A percentile compares a stretch with the other conserved stretches of the same genome.
These are phyloP conservation scores for Lasiodiplodia sp. DNA, from an alignment of 2,329 filamentous ascomycete genomes.

Conservation along the genomic window DNA sequence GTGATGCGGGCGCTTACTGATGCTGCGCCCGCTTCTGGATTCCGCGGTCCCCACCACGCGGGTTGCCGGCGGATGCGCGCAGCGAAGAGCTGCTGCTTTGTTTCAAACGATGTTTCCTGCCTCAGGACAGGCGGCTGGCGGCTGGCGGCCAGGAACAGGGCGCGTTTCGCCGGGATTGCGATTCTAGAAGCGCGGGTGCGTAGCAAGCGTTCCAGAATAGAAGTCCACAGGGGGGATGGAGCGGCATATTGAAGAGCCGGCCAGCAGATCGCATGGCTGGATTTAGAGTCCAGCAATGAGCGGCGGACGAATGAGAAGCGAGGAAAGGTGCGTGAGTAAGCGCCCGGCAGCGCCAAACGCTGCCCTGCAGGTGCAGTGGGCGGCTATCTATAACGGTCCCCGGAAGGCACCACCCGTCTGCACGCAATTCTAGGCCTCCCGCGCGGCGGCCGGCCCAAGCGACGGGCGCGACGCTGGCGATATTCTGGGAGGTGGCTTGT, in stretches of 20 bases:
- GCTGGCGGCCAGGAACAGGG: background rate
- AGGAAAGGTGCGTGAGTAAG: conserved; percentile 7
- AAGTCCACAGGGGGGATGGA: background rate
- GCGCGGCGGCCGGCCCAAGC: background rate
- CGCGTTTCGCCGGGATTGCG: conserved; percentile 4
- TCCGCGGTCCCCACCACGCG: background rate
- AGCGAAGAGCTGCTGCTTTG: background rate
- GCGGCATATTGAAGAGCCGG: conserved; percentile 8
- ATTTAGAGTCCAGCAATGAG: background rate
- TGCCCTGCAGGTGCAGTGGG: conserved; percentile 7
- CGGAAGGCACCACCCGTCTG: conserved; percentile 8
- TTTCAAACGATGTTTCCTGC: conserved; percentile 19
- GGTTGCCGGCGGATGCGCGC: background rate
- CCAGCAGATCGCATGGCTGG: conserved; percentile 1
- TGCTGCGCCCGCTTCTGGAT: conserved; percentile 5
- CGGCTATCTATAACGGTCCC: conserved; percentile 20
- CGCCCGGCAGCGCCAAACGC: conserved; percentile 8
- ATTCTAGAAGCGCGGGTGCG: conserved; percentile 10
- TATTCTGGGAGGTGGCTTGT: conserved; percentile 18
- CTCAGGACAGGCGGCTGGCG: background rate
- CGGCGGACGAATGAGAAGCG: conserved; percentile 4
- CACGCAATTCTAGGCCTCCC: conserved; percentile 26
- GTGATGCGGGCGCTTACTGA: conserved; percentile 23
- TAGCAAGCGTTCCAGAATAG: conserved; percentile 4
- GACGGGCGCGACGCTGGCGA: background rate